Evolutionary conservation across 2,329 filamentous ascomycete species (phyloP).

Genomic region (Clarireedia paspali): DNA sequence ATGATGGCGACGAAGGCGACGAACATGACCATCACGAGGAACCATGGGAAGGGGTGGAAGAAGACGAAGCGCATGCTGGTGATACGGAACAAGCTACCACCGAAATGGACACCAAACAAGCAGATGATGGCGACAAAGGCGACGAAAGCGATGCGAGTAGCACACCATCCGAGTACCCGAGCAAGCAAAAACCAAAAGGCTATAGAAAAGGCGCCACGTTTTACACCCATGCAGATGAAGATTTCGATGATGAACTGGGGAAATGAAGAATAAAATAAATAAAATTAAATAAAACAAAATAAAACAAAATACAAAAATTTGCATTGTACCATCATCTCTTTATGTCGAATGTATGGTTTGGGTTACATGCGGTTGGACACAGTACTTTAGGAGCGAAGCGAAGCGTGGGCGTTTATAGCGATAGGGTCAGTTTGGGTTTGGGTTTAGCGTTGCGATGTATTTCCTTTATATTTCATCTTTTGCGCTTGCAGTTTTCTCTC

Average conservation of each 20-base stretch:
- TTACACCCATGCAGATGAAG: constrained; percentile 10
- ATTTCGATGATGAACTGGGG: constrained; percentile 5
- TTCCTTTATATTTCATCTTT: too few species aligned
- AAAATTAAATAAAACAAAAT: too few species aligned
- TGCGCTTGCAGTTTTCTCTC: too few species aligned
- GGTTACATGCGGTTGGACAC: too few species aligned
- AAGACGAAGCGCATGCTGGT: background rate
- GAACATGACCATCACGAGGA: constrained; percentile 2
- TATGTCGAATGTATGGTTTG: too few species aligned
- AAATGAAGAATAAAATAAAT: too few species aligned
- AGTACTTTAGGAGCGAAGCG: too few species aligned
- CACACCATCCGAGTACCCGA: constrained; percentile 11
- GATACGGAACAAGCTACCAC: background rate
- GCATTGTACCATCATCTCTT: too few species aligned
- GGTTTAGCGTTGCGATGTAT: too few species aligned
- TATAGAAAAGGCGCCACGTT: background rate
- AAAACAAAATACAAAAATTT: too few species aligned
- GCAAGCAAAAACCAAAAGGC: background rate
- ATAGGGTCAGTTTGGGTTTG: too few species aligned
- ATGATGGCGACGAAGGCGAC: background rate
- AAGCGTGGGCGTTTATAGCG: too few species aligned
- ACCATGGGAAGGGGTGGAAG: constrained; percentile 11
- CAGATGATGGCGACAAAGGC: background rate
- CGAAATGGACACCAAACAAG: background rate
- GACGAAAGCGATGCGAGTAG: constrained; percentile 8